A percentile compares a stretch with the other conserved stretches of the same genome.
Conservation (phyloP, 2,329 filamentous ascomycete species). For the Ascocoryne sarcoides region DNA sequence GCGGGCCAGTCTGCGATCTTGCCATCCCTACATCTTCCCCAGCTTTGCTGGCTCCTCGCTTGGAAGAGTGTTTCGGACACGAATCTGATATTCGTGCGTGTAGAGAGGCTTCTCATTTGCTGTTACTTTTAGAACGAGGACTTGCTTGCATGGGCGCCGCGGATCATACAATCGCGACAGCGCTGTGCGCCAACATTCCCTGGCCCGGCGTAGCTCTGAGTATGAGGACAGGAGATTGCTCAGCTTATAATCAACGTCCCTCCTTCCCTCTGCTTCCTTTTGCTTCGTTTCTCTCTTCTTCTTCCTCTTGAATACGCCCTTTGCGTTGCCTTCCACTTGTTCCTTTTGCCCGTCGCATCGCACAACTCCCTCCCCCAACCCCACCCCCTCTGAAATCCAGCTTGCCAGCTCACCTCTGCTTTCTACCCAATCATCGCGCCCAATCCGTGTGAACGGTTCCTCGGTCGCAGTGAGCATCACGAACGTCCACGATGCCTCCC, state of each 20-base stretch:
- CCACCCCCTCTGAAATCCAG: background rate
- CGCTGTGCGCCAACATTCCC: conserved; percentile 8
- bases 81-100: conserved; percentile 18
- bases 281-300: conserved; percentile 1
- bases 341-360: background rate
- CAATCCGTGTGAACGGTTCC: too few relatives aligned
- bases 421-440: background rate
- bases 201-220: conserved; percentile 15
- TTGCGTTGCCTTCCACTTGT: background rate
- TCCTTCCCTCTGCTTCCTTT: conserved; percentile 9
- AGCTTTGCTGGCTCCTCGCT: conserved; percentile 9
- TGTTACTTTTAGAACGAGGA: conserved; percentile 4
- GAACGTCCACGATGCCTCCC: conserved; percentile 39
- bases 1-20: background rate
- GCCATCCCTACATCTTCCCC: conserved; percentile 14
- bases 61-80: conserved; percentile 11
- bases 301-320: background rate
- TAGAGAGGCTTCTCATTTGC: conserved; percentile 21
- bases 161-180: conserved; percentile 6
- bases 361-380: background rate
- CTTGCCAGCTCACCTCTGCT: background rate
- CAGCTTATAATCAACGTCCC: conserved; percentile 24
- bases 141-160: conserved; percentile 9
- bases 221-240: conserved; percentile 21
- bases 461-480: background rate